Conservation (phyloP, 1,139 yeast genomes). For the Scheffersomyces segobiensis region DNA sequence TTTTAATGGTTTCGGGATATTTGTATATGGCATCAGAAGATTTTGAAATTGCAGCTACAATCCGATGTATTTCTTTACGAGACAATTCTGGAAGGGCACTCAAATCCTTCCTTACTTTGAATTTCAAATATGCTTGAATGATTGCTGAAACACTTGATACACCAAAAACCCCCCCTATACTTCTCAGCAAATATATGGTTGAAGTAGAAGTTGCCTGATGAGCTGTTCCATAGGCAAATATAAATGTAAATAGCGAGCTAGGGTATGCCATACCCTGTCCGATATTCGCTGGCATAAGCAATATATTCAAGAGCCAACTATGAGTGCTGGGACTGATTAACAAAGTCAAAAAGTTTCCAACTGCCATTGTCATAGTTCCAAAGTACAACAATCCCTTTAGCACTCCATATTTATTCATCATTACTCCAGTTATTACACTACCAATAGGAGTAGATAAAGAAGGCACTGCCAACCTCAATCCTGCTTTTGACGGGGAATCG, state of each 20-base stretch:
- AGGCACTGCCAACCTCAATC: conserved; percentile 36
- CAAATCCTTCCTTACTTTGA: conserved; percentile 15
- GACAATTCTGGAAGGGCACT: conserved; percentile 7
- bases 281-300: conserved; percentile 36
- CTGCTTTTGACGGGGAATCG: conserved; percentile 28
- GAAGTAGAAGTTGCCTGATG: conserved; percentile 41
- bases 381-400: conserved; percentile 22
- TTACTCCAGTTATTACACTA: conserved; percentile 35
- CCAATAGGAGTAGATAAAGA: conserved; percentile 41
- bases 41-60: conserved; percentile 15
- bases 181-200: conserved; percentile 36
- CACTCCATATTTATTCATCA: conserved; percentile 26
- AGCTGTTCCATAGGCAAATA: conserved; percentile 29
- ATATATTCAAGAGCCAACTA: conserved; percentile 22
- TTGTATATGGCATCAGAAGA: conserved; percentile 18
- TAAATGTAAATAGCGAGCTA: conserved; percentile 35
- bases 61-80: conserved; percentile 11
- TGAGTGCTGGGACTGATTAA: conserved; percentile 21
- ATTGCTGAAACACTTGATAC: conserved; percentile 36
- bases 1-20: conserved; percentile 12
- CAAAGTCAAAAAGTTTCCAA: conserved; percentile 33
- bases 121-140: conserved; percentile 20
- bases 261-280: conserved; percentile 46
- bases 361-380: conserved; percentile 31
- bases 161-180: conserved; percentile 44